phyloP scores from a whole-genome alignment of 345 rosid genomes.

The Schrenkiella parvula region DNA sequence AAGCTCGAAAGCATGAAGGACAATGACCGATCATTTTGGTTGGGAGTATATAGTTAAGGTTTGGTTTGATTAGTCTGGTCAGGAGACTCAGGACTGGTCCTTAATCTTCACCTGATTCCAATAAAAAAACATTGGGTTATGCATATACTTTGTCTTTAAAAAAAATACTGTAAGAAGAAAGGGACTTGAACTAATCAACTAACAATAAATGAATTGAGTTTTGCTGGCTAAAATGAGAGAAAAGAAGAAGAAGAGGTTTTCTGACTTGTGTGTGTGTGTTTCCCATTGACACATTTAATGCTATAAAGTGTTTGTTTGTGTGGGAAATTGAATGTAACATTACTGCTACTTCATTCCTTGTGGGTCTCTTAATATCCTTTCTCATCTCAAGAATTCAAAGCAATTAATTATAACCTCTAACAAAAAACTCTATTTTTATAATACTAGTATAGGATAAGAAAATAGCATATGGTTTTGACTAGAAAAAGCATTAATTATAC shows the following conservation, averaged over 20 bases:
- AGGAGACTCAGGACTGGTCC: not conserved
- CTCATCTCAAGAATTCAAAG: not conserved
- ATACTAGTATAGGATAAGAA: no score
- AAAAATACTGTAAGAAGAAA: not conserved
- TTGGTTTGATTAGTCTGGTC: not conserved
- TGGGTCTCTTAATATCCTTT: slow-evolving; percentile 20
- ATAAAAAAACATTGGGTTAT: not conserved
- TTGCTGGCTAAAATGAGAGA: not conserved
- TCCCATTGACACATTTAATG: slow-evolving; percentile 12
- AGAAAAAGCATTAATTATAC: no score
- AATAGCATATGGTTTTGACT: no score
- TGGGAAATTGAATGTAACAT: slow-evolving; percentile 27
- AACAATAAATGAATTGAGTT: not conserved
- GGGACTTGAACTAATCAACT: not conserved
- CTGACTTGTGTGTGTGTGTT: slow-evolving; percentile 1
- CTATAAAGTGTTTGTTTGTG: slow-evolving; percentile 1
- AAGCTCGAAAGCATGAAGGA: not conserved
- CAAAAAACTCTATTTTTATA: not conserved
- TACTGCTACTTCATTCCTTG: slow-evolving; percentile 18
- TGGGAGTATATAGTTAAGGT: not conserved
- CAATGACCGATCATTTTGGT: not conserved
- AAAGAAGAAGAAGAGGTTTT: not conserved
- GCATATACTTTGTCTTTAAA: not conserved
- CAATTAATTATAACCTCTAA: not conserved
- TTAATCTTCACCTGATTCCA: not conserved